These are phyloP conservation scores for Hypoxylon intermedium DNA, from an alignment of 495 filamentous ascomycete genomes.

Conservation along the genomic window DNA sequence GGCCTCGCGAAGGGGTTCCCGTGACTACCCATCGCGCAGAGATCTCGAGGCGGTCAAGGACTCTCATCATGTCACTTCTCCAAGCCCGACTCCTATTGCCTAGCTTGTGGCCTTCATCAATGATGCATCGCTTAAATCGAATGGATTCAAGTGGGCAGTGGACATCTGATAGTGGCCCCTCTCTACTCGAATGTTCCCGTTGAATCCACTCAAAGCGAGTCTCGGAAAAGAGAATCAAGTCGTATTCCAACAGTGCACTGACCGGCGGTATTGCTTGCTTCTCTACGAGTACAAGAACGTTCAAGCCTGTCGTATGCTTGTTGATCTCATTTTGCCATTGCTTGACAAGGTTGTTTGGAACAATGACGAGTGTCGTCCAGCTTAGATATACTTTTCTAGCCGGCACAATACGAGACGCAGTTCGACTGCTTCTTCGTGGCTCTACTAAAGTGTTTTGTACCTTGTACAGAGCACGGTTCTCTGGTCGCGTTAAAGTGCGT, in stretches of 20 bases:
- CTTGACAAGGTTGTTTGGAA: conserved; percentile 70
- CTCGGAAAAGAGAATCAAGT: conserved; percentile 81
- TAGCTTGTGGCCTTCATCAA: conserved; percentile 90
- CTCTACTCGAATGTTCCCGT: conserved; percentile 27
- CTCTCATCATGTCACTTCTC: conserved; percentile 68
- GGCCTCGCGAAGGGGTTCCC: conserved; percentile 83
- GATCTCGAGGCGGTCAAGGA: conserved; percentile 71
- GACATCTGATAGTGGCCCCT: conserved; percentile 10
- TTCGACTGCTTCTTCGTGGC: conserved; percentile 52
- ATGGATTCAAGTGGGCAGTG: conserved; percentile 65
- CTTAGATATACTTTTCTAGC: conserved; percentile 66
- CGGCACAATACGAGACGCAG: conserved; percentile 34
- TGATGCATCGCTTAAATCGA: conserved; percentile 84
- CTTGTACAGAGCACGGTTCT: conserved; percentile 47
- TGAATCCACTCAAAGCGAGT: conserved; percentile 72
- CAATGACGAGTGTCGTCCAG: conserved; percentile 72
- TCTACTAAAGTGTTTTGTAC: conserved; percentile 44
- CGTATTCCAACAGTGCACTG: conserved; percentile 68
- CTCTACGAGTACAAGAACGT: conserved; percentile 64
- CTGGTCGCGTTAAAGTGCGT: conserved; percentile 53
- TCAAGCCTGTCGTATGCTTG: conserved; percentile 73
- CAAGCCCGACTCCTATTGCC: conserved; percentile 62
- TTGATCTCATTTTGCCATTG: conserved; percentile 72
- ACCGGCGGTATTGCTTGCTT: conserved; percentile 63
- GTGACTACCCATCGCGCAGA: conserved; percentile 88